phyloP scores from a whole-genome alignment of 2,329 filamentous ascomycete genomes.

The Pseudocercospora pini-densiflorae region DNA sequence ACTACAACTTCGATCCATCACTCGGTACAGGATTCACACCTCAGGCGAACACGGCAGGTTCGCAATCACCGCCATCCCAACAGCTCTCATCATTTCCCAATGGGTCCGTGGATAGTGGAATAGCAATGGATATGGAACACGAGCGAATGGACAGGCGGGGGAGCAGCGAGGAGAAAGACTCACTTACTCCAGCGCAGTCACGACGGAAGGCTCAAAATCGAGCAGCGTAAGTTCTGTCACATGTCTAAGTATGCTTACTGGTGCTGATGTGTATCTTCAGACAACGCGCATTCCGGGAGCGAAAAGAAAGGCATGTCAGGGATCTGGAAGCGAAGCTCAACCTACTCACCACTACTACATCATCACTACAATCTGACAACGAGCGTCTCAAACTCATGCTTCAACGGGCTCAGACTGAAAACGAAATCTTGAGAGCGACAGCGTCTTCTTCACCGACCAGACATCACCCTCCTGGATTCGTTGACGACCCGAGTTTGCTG shows the following conservation, averaged over 20 bases:
- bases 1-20: conserved; percentile 26
- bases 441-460: conserved; percentile 55
- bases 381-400: conserved; percentile 83
- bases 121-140: conserved; percentile 45
- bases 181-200: conserved; percentile 55
- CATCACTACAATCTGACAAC: conserved; percentile 77
- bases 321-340: conserved; percentile 88
- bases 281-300: conserved; percentile 93
- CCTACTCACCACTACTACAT: conserved; percentile 73
- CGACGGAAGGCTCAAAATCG: conserved; percentile 72
- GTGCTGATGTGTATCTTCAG: conserved; percentile 52
- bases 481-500: conserved; percentile 35
- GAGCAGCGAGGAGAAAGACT: conserved; percentile 54
- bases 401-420: conserved; percentile 84
- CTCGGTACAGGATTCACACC: conserved; percentile 27
- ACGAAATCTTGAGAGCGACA: conserved; percentile 87
- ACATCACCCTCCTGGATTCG: conserved; percentile 47
- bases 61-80: conserved; percentile 34
- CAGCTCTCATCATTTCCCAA: conserved; percentile 34
- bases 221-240: conserved; percentile 64
- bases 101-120: conserved; percentile 50
- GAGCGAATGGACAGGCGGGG: conserved; percentile 40
- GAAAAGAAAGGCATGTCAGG: conserved; percentile 92
- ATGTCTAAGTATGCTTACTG: conserved; percentile 7
- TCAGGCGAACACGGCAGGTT: conserved; percentile 25